These are phyloP conservation scores for Aegilops speltoides DNA, from an alignment of 176 grass and related monocot species.

Conservation along the genomic window DNA sequence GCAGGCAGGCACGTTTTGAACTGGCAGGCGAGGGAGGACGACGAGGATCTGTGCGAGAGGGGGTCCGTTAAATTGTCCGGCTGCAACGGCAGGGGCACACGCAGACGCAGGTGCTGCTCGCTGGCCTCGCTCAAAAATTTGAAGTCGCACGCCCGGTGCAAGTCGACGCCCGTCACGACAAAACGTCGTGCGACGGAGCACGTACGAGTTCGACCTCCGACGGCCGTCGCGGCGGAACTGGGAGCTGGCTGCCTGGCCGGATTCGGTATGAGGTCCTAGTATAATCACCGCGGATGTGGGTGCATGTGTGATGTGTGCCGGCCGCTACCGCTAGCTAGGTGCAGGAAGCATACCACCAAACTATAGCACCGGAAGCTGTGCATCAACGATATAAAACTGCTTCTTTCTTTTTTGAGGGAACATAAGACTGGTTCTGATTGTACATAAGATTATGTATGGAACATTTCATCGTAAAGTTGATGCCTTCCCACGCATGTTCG, in stretches of 20 bases:
- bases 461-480: not conserved
- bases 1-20: conserved; percentile 36
- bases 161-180: not conserved
- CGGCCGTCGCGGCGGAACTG: too few species aligned
- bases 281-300: not conserved
- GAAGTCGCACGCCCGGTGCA: not conserved
- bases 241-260: too few species aligned
- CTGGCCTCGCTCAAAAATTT: not conserved
- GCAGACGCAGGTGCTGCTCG: not conserved
- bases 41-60: not conserved
- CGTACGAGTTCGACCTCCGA: too few species aligned
- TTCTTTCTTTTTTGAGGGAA: not conserved
- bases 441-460: not conserved
- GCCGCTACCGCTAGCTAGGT: too few species aligned
- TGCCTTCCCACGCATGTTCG: not conserved
- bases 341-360: not conserved
- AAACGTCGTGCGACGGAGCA: not conserved
- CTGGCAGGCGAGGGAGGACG: not conserved
- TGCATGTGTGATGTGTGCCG: too few species aligned
- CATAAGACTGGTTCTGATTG: not conserved
- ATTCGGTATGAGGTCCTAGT: not conserved
- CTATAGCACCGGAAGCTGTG: not conserved
- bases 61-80: conserved; percentile 32
- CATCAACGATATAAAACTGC: not conserved
- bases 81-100: conserved; percentile 9